Evolutionary conservation across 2,329 filamentous ascomycete genomes (phyloP), one percentile per base, ranked within the genome.

Genomic region (Stachybotrys echinatus): DNA sequence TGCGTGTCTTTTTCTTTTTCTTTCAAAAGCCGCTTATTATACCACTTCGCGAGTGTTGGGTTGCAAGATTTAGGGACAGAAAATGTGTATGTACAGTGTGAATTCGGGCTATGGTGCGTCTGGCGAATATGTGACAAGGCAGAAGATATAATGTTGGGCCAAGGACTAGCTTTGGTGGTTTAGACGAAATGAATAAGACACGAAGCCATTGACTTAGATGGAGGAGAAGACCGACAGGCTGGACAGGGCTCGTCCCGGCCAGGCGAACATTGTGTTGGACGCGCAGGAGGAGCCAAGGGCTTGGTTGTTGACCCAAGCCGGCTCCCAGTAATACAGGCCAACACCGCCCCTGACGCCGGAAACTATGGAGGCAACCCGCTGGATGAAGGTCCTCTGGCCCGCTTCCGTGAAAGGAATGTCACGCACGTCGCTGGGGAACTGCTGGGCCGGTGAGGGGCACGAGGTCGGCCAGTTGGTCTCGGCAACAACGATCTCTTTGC

Each of bases 321-420:
- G 85, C 63, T 90, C 86, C 86, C 86, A 89, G 56, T 89, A 89
- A 54, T 85, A 88, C 7, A 89, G 42, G 0, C 85, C 87, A 23
- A 71, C 65, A 0, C 83, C 83, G 1, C 75, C 74, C 2, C 65
- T 71, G 1, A 82, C 75, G 2, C 67, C 74, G 2, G 71, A 68
- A 0, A 88, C 76, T 1, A 81, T 70, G 2, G 69, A 69, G 0
- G 83, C 83, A 18, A 89, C 74, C 50, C 77, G 68, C 64, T 80
- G 71, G 48, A 89, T 65, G 65, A 83, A 89, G 2, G 72, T 74
- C 2, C 69, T 67, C 71, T 89, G 87, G 0, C 87, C 87, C 0
- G 72, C 79, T 0, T 75, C 78, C 3, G 77, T 81, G 56, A 86
- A 81, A 0, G 85, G 82, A 50, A 89, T 85, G 49, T 59, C 70